phyloP scores from a whole-genome alignment of 108 stramenopile species.

The Seminavis robusta region DNA sequence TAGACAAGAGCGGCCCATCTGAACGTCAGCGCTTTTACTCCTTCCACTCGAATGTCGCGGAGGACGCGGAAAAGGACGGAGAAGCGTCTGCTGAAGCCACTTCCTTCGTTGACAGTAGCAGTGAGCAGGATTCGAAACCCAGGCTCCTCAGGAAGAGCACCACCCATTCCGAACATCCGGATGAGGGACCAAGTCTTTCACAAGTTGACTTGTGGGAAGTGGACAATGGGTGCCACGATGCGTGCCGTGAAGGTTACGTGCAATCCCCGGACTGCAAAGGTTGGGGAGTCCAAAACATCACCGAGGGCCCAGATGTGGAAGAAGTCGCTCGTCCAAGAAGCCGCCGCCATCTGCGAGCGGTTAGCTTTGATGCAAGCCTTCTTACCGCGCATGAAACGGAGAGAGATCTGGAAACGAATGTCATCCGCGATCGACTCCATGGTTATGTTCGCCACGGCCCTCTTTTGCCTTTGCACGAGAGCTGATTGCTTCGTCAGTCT shows the following conservation, averaged over 20 bases:
- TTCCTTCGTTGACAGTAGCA: not conserved
- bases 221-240: not conserved
- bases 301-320: not conserved
- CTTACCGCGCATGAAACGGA: not conserved
- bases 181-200: not conserved
- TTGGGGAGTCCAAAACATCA: not conserved
- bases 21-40: not conserved
- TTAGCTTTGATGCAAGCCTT: slow-evolving; percentile 1
- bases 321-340: too few species aligned
- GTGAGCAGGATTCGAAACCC: not conserved
- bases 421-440: not conserved
- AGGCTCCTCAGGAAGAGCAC: not conserved
- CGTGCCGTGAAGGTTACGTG: not conserved
- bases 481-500: too few species aligned
- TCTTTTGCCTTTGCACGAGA: too few species aligned
- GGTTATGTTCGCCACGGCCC: slow-evolving; percentile 1
- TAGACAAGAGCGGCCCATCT: not conserved
- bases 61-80: not conserved
- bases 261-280: not conserved
- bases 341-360: not conserved
- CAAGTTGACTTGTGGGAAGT: slow-evolving; percentile 3
- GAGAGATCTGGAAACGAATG: not conserved
- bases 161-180: not conserved
- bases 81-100: not conserved
- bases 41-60: not conserved